A percentile compares a stretch with the other conserved stretches of the same genome.
Evolutionary conservation across 257 asterid genomes (phyloP).

Genomic region (Scutellaria galericulata): DNA sequence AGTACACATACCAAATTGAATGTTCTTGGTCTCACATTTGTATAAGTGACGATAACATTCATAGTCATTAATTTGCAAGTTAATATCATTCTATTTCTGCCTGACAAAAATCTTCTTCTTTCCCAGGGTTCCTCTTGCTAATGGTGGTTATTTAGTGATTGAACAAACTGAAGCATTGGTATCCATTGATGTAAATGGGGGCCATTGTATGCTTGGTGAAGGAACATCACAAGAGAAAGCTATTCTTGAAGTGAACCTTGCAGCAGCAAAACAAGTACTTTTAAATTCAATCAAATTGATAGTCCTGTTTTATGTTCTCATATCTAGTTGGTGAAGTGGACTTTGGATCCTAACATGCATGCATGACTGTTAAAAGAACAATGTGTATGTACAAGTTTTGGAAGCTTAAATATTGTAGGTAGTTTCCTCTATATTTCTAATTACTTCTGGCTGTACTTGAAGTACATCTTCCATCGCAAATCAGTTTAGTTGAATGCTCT

Average conservation of each 20-base stretch:
- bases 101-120: slow-evolving; percentile 31
- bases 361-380: slow-evolving; percentile 23
- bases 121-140: slow-evolving; percentile 83
- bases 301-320: slow-evolving; percentile 28
- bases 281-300: slow-evolving; percentile 21
- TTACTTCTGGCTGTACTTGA: slow-evolving; percentile 10
- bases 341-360: slow-evolving; percentile 15
- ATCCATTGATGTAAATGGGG: slow-evolving; percentile 98
- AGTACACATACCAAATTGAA: neutral
- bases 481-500: slow-evolving; percentile 2
- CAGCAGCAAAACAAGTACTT: slow-evolving; percentile 91
- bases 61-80: slow-evolving; percentile 28
- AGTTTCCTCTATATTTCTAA: neutral
- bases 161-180: slow-evolving; percentile 98
- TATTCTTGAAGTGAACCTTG: slow-evolving; percentile 90
- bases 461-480: slow-evolving; percentile 1
- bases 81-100: slow-evolving; percentile 22
- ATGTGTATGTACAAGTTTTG: neutral
- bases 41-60: slow-evolving; percentile 20
- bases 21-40: slow-evolving; percentile 1
- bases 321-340: slow-evolving; percentile 8
- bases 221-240: slow-evolving; percentile 95
- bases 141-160: slow-evolving; percentile 97
- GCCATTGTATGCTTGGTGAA: slow-evolving; percentile 94
- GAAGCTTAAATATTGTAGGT: neutral